These are phyloP conservation scores for Cryptococcus amylolentus DNA, from an alignment of 1,284 basidiomycete species.

Conservation along the genomic window DNA sequence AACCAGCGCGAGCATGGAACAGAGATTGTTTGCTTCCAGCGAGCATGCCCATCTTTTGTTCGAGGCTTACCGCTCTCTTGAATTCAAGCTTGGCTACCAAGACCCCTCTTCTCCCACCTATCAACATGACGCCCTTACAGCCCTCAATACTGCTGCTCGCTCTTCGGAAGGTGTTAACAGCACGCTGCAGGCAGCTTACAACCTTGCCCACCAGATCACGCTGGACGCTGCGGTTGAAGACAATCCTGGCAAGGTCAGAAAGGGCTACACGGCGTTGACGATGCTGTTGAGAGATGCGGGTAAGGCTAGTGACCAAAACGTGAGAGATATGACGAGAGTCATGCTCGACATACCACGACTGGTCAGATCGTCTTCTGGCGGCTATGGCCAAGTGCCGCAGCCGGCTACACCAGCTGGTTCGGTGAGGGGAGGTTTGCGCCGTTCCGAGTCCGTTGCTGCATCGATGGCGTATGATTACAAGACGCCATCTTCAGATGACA, in stretches of 20 bases:
- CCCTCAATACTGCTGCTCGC: slow-evolving; percentile 24
- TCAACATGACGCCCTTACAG: slow-evolving; percentile 7
- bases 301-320: slow-evolving; percentile 33
- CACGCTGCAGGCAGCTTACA: slow-evolving; percentile 22
- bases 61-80: slow-evolving; percentile 36
- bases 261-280: slow-evolving; percentile 24
- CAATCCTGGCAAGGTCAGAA: slow-evolving; percentile 15
- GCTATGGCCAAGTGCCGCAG: neutral
- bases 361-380: slow-evolving; percentile 1
- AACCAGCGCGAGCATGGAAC: slow-evolving; percentile 11
- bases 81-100: slow-evolving; percentile 24
- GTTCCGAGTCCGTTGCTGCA: slow-evolving; percentile 9
- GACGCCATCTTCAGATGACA: slow-evolving; percentile 8
- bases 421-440: neutral
- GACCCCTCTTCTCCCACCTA: neutral
- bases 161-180: slow-evolving; percentile 32
- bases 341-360: slow-evolving; percentile 35
- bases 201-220: slow-evolving; percentile 23
- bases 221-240: slow-evolving; percentile 23
- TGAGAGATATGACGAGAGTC: slow-evolving; percentile 39
- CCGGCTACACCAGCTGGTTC: no score
- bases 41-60: slow-evolving; percentile 43
- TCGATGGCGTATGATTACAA: slow-evolving; percentile 2
- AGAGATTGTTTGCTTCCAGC: slow-evolving; percentile 9
- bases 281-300: slow-evolving; percentile 33